Base-by-base conservation (phyloP, 345 rosid species). In the Rhodomyrtus tomentosa region DNA sequence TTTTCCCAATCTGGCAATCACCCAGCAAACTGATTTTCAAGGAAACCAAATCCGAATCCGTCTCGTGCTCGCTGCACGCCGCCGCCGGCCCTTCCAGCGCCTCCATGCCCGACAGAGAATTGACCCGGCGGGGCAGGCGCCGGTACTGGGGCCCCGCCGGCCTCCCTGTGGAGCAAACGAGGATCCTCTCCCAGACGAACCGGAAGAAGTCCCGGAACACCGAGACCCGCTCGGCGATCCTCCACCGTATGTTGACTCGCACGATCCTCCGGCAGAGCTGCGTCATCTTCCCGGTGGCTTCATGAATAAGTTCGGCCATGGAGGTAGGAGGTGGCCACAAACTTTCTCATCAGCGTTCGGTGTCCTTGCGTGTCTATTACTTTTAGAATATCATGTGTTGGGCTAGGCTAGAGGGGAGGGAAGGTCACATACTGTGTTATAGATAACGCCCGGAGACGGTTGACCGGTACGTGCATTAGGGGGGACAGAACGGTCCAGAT, bases 1-100 rank as follows among this genome's bases (percentile, higher is more conserved):
- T 95, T 82, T 97, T 97, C 83, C 99, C 99, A 88, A 93, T 94
- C 86, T 91, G 98, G 87, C 95, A 95, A 87, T 97, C 99, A 25
- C 98, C 99, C 86, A 97, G 85, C 89, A 97, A 88, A 54, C 98
- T 95, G 86, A 97, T 94, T 95, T 97, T 97, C 89, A 97, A 89
- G 55, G 88, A 84, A 84, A 97, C 96, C 91, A 97, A 94, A 92
- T 97, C 96, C 13, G 94, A 89, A 90, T 93, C 98, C 56, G 91
- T 83, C 83, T 89, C 91, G 40, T 81, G 88, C 88, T 91, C 92
- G 73, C 83, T 86, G 80, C 38, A 27, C 6, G 84, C 82, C 62
- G 79, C 53, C 21, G 87, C 85, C 83, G 86, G 83, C 84, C 18
- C 84, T 87, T 21, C 81, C 88, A 21, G 12, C 16, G 81, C 49